A percentile compares a stretch with the other conserved stretches of the same genome.
These are phyloP conservation scores for Saccharomycopsis malanga DNA, from an alignment of 805 yeast species.

Conservation along the genomic window DNA sequence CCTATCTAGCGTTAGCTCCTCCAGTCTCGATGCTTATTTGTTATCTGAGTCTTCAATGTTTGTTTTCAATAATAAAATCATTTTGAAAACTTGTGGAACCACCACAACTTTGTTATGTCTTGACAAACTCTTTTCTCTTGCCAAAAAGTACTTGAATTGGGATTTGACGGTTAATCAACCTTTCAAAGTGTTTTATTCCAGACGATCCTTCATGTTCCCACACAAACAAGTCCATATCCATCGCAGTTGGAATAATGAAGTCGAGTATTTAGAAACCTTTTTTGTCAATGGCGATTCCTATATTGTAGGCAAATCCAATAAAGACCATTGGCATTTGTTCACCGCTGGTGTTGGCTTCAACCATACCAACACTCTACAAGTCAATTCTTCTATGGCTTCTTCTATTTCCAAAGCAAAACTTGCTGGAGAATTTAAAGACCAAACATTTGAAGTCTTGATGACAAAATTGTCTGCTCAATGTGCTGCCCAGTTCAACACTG, in stretches of 20 bases:
- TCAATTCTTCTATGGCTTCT: conserved; percentile 2
- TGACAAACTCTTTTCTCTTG: conserved; percentile 50
- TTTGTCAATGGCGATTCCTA: conserved; percentile 61
- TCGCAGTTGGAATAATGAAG: conserved; percentile 78
- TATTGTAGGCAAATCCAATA: conserved; percentile 71
- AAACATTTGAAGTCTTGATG: conserved; percentile 87
- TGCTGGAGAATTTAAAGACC: conserved; percentile 36
- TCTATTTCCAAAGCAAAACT: background rate
- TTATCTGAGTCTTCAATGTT: conserved; percentile 86
- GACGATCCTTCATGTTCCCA: conserved; percentile 92
- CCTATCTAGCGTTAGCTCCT: conserved; percentile 65
- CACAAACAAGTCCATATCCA: conserved; percentile 75
- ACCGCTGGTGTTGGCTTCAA: conserved; percentile 41
- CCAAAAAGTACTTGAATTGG: conserved; percentile 38
- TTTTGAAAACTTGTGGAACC: conserved; percentile 93
- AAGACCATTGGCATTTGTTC: conserved; percentile 89
- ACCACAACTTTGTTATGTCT: conserved; percentile 83
- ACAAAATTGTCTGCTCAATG: conserved; percentile 60
- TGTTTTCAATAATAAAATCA: conserved; percentile 77
- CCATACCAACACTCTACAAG: conserved; percentile 21
- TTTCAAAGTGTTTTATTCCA: conserved; percentile 75
- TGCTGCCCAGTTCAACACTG: conserved; percentile 53
- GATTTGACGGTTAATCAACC: conserved; percentile 34
- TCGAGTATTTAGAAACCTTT: conserved; percentile 54
- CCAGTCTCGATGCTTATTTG: conserved; percentile 70